These are phyloP conservation scores for Streptanthus diversifolius DNA, from an alignment of 345 rosid genomes.

Conservation along the genomic window DNA sequence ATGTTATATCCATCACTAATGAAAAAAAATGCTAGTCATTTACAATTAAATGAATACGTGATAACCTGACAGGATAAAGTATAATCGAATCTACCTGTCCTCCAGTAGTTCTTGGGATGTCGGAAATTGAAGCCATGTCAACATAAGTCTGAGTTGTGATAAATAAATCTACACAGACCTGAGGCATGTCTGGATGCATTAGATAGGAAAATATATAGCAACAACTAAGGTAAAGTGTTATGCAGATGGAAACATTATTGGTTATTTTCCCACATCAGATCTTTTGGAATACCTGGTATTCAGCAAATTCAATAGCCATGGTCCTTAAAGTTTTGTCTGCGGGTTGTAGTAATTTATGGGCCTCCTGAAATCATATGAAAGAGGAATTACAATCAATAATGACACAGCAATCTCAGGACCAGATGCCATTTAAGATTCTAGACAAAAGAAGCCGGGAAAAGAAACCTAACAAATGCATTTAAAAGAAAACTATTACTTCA, in stretches of 20 bases:
- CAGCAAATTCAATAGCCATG: conserved; percentile 98
- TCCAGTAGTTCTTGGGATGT: conserved; percentile 89
- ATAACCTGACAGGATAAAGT: background rate
- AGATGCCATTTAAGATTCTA: conserved; percentile 8
- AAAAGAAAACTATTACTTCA: background rate
- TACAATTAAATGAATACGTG: background rate
- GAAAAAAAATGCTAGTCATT: background rate
- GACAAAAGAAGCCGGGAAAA: background rate
- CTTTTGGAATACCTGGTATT: conserved; percentile 66
- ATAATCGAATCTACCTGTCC: conserved; percentile 68
- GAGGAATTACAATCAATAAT: background rate
- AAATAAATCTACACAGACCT: conserved; percentile 97
- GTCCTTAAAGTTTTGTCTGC: conserved; percentile 85
- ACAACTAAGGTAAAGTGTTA: background rate
- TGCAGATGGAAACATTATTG: background rate
- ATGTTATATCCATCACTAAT: conserved; percentile 3
- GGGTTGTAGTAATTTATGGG: conserved; percentile 91
- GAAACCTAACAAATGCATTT: conserved; percentile 4
- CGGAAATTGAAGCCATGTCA: conserved; percentile 88
- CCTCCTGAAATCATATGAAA: conserved; percentile 59
- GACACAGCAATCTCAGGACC: conserved; percentile 1
- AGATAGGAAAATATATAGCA: conserved; percentile 5
- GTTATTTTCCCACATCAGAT: background rate
- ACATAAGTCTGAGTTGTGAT: conserved; percentile 82
- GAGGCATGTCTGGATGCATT: conserved; percentile 26